Evolutionary conservation across 1,284 basidiomycete genomes (phyloP).

Genomic region (Exobasidium cylindrosporum): DNA sequence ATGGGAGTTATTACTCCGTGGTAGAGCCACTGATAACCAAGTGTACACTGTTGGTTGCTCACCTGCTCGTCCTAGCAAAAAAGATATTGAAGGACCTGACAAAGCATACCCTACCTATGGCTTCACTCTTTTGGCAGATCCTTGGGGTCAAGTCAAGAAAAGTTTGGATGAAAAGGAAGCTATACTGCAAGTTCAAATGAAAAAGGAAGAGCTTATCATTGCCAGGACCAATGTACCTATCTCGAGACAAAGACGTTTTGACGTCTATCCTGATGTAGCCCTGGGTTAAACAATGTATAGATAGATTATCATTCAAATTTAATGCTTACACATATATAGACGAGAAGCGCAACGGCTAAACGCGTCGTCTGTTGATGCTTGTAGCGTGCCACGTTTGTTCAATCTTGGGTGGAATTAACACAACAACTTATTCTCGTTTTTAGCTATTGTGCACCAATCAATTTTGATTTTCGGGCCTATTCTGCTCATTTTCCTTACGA

Average conservation of each 20-base stretch:
- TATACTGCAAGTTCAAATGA: constrained; percentile 62
- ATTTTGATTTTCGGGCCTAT: too few relatives aligned
- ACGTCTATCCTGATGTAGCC: constrained; percentile 44
- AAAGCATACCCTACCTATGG: constrained; percentile 53
- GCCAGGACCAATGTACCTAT: neutral
- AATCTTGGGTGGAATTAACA: too few relatives aligned
- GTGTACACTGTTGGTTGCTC: constrained; percentile 67
- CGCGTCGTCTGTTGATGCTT: too few relatives aligned
- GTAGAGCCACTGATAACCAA: constrained; percentile 57
- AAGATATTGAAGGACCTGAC: constrained; percentile 29
- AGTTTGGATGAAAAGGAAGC: constrained; percentile 77
- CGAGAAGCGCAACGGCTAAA: too few relatives aligned
- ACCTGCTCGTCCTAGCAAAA: constrained; percentile 78
- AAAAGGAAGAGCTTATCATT: constrained; percentile 9
- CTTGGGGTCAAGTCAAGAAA: constrained; percentile 70
- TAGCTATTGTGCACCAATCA: too few relatives aligned
- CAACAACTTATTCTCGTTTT: too few relatives aligned
- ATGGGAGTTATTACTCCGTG: constrained; percentile 51
- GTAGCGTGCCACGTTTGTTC: too few relatives aligned
- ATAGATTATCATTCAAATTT: too few relatives aligned
- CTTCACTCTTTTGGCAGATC: constrained; percentile 46
- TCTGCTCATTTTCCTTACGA: too few relatives aligned
- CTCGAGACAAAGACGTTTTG: constrained; percentile 27
- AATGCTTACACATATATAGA: too few relatives aligned
- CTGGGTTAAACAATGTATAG: constrained; percentile 17